Evolutionary conservation across 2,329 filamentous ascomycete species (phyloP), one percentile per base, ranked within the genome.

Genomic region (Epichloe sylvatica): DNA sequence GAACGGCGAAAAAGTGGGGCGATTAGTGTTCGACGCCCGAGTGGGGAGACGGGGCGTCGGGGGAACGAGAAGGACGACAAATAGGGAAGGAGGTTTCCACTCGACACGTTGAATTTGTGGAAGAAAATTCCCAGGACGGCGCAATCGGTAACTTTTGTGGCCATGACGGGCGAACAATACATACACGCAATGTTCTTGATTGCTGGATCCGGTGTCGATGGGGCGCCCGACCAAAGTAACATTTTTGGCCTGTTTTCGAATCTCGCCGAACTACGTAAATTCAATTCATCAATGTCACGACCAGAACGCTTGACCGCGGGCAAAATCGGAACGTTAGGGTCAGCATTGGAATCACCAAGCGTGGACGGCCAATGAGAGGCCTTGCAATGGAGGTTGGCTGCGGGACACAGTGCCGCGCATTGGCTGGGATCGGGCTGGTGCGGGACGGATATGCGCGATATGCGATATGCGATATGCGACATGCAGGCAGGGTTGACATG

Each of bases 261-360:
- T 25, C 6, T 25, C 23, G 23, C 6, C 23, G 23, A 30, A 30
- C 25, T 23, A 37, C 17, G 17, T n/a, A 37, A 37, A 37, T 15
- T n/a, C 3, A 30, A n/a, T 37, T n/a, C 36, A 15, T 37, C 2
- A 0, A 37, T 11, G 30, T 11, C 41, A 5, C 23, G 13, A 30
- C 30, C 15, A n/a, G 12, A 21, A 30, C 8, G 30, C 17, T 41
- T 23, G 19, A 41, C 11, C n/a, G 17, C 55, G 55, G 55, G 51
- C 49, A 53, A 55, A 53, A 48, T 51, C 55, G 55, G 55, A 54
- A 53, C 41, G 45, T 46, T 36, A 42, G 23, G 33, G 36, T 9
- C 33, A 19, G 53, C 37, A 21, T 38, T 41, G n/a, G 11, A 4
- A 23, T 15, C 39, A 3, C 8, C 1, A 25, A 3, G 39, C 39